Percentiles rank a stretch among this genome's conserved stretches.
Evolutionary conservation across 2,329 filamentous ascomycete species (phyloP).

Genomic region (Colletotrichum spinosum): DNA sequence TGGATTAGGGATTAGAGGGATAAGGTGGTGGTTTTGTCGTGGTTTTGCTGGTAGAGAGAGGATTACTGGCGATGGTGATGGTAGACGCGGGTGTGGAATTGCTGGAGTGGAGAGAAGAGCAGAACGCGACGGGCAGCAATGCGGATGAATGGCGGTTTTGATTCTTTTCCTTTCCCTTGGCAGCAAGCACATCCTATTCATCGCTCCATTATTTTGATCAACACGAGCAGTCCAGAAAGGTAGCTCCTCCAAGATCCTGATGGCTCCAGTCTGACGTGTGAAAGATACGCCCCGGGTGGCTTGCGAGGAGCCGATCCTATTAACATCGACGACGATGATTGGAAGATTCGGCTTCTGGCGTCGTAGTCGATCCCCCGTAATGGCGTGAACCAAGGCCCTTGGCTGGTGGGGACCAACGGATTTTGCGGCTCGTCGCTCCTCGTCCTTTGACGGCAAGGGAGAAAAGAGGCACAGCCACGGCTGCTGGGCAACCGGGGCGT

Average conservation of each 20-base stretch:
- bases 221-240: slow-evolving; percentile 7
- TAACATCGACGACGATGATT: slow-evolving; percentile 17
- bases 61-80: too few species aligned
- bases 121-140: too few species aligned
- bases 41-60: background rate
- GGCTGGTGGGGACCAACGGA: background rate
- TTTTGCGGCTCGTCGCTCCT: too few species aligned
- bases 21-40: background rate
- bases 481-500: slow-evolving; percentile 24
- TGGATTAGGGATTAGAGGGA: background rate
- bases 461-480: slow-evolving; percentile 12
- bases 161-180: background rate
- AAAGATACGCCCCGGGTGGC: background rate
- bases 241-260: slow-evolving; percentile 9
- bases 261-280: slow-evolving; percentile 35
- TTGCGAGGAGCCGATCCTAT: slow-evolving; percentile 14
- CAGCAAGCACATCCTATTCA: background rate
- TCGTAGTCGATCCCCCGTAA: slow-evolving; percentile 21
- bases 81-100: too few species aligned
- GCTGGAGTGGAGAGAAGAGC: too few species aligned
- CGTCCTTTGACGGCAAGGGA: background rate
- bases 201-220: slow-evolving; percentile 24
- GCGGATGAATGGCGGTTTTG: too few species aligned
- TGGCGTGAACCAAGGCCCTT: background rate
- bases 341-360: slow-evolving; percentile 10